Conservation (phyloP, 306 rosid species). For the Corylus avellana region DNA sequence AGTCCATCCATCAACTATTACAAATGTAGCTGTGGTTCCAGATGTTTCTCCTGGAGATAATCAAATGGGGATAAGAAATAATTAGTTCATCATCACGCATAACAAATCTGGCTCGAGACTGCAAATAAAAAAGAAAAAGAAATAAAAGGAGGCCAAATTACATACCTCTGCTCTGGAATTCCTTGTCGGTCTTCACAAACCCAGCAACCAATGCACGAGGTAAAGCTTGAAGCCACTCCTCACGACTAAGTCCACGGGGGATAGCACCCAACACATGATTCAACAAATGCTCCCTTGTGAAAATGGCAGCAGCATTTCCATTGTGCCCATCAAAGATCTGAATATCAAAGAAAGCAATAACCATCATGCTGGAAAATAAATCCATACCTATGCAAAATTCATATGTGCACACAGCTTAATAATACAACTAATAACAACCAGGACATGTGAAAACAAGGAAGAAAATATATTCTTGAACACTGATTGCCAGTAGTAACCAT, state of each 20-base stretch:
- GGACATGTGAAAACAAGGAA: too few species aligned
- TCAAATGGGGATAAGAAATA: constrained; percentile 12
- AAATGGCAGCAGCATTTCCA: constrained; percentile 95
- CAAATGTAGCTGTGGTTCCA: constrained; percentile 95
- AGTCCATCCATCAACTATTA: constrained; percentile 95
- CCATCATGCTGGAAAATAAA: constrained; percentile 14
- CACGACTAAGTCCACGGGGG: constrained; percentile 83
- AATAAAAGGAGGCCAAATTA: constrained; percentile 19
- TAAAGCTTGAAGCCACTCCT: constrained; percentile 95
- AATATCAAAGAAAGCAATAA: constrained; percentile 28
- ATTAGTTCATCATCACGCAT: constrained; percentile 10
- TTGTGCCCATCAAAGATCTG: constrained; percentile 99
- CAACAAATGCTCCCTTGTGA: constrained; percentile 74
- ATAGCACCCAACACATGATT: constrained; percentile 86
- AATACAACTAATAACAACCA: too few species aligned
- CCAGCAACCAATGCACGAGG: constrained; percentile 98
- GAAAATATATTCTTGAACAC: too few species aligned
- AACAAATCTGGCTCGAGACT: not conserved
- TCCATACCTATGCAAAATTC: constrained; percentile 9
- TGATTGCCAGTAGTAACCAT: too few species aligned
- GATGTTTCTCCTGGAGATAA: constrained; percentile 83
- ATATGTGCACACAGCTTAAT: too few species aligned
- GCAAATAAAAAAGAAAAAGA: not conserved
- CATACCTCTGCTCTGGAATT: constrained; percentile 84
- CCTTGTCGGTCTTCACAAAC: constrained; percentile 95